Percentiles rank a stretch among this genome's conserved stretches.
Evolutionary conservation across 345 rosid genomes (phyloP).

Genomic region (Trapa bicornis): DNA sequence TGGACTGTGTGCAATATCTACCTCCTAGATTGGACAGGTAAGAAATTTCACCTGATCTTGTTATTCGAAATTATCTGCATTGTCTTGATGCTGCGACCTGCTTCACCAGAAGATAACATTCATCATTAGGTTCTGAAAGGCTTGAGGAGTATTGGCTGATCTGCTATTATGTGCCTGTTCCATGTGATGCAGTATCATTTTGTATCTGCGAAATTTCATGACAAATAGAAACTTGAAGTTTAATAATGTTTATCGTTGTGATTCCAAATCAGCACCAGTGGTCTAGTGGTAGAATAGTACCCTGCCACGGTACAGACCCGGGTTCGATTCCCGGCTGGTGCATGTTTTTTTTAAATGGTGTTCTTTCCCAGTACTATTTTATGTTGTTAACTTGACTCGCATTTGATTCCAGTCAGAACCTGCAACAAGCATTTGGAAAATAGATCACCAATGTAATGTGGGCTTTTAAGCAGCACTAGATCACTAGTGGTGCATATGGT

Average conservation of each 20-base stretch:
- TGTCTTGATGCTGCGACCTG: not conserved
- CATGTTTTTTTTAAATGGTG: slow-evolving; percentile 1
- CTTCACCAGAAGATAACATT: not conserved
- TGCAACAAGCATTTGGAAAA: no score
- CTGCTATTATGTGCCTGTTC: not conserved
- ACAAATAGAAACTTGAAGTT: no score
- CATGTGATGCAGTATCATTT: no score
- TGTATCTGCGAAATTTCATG: no score
- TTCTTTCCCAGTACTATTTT: not conserved
- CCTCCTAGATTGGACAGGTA: not conserved
- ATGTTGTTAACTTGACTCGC: not conserved
- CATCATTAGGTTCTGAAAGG: not conserved
- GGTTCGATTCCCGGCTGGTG: slow-evolving; percentile 65
- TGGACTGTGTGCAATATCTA: not conserved
- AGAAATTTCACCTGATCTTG: not conserved
- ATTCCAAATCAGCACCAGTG: slow-evolving; percentile 81
- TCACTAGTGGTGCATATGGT: no score
- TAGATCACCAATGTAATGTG: no score
- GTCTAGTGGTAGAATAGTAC: slow-evolving; percentile 86
- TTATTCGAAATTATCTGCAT: not conserved
- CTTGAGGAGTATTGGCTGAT: not conserved
- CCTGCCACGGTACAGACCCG: slow-evolving; percentile 72
- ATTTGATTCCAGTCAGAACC: not conserved
- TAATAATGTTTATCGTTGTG: no score
- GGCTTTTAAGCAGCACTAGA: no score